Evolutionary conservation across 2,329 filamentous ascomycete species (phyloP).

Genomic region (Curvularia eragrostidis): DNA sequence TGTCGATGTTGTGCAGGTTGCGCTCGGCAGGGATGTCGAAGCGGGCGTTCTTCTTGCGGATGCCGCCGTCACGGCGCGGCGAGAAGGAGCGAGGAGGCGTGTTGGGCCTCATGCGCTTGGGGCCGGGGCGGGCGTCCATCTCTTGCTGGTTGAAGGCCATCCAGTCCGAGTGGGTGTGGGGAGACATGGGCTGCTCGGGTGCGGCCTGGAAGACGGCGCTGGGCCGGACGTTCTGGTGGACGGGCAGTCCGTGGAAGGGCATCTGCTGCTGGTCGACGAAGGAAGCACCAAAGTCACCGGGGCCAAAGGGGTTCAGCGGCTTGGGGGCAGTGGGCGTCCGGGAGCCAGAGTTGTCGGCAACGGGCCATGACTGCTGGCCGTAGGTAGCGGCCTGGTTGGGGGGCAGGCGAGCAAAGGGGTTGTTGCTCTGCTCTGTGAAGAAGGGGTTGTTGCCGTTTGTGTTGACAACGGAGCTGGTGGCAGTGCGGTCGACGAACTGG

Average conservation of each 20-base stretch:
- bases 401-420: slow-evolving; percentile 70
- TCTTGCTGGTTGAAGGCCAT: slow-evolving; percentile 59
- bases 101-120: slow-evolving; percentile 67
- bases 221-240: slow-evolving; percentile 53
- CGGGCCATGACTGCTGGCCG: slow-evolving; percentile 66
- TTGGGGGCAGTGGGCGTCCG: slow-evolving; percentile 77
- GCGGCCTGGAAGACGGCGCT: slow-evolving; percentile 58
- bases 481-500: slow-evolving; percentile 49
- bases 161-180: slow-evolving; percentile 67
- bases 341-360: slow-evolving; percentile 69
- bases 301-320: slow-evolving; percentile 69
- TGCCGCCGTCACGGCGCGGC: slow-evolving; percentile 80
- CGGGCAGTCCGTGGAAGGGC: slow-evolving; percentile 48
- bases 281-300: slow-evolving; percentile 57
- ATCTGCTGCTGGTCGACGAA: slow-evolving; percentile 54
- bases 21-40: slow-evolving; percentile 96
- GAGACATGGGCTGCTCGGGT: slow-evolving; percentile 62
- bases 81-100: slow-evolving; percentile 78
- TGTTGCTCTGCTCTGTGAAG: slow-evolving; percentile 57
- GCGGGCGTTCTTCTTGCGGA: slow-evolving; percentile 98
- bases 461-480: slow-evolving; percentile 48
- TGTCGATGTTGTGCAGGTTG: slow-evolving; percentile 93
- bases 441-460: slow-evolving; percentile 56
- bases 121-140: slow-evolving; percentile 57
- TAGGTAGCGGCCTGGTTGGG: slow-evolving; percentile 56